Evolutionary conservation across 768 basidiomycete species (phyloP).

Genomic region (Phylloporus sp.): DNA sequence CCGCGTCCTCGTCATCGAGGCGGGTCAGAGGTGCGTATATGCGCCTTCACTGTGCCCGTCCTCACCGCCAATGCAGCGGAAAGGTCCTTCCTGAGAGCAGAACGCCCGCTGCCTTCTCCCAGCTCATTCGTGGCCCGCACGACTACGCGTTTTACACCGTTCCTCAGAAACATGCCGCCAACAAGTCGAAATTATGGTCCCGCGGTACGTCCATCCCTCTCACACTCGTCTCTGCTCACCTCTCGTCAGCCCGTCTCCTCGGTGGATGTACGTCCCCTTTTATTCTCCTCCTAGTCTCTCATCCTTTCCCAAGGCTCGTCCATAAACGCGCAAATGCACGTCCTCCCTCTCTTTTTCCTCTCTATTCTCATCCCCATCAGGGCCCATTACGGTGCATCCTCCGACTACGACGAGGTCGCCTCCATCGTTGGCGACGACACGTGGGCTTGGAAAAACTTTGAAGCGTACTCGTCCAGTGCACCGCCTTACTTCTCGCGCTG

Average conservation of each 20-base stretch:
- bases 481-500: background rate
- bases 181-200: slow-evolving; percentile 54
- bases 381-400: slow-evolving; percentile 60
- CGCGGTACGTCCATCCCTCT: slow-evolving; percentile 44
- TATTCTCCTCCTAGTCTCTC: background rate
- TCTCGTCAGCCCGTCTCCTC: slow-evolving; percentile 54
- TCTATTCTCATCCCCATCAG: slow-evolving; percentile 14
- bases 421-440: slow-evolving; percentile 45
- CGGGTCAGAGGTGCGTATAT: slow-evolving; percentile 42
- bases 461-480: slow-evolving; percentile 33
- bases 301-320: slow-evolving; percentile 42
- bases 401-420: slow-evolving; percentile 67
- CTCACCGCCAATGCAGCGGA: slow-evolving; percentile 33
- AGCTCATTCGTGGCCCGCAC: slow-evolving; percentile 42
- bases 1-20: slow-evolving; percentile 38
- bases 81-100: slow-evolving; percentile 36
- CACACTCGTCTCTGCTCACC: background rate
- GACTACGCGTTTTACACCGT: slow-evolving; percentile 55
- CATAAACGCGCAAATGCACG: slow-evolving; percentile 55
- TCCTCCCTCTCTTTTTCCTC: background rate
- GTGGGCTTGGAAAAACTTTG: slow-evolving; percentile 54
- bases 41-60: too few relatives aligned
- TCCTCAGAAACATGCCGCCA: slow-evolving; percentile 46
- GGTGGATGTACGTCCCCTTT: slow-evolving; percentile 60
- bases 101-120: slow-evolving; percentile 40